phyloP scores from a whole-genome alignment of 2,329 filamentous ascomycete genomes.

The Trichoderma afroharzianum region DNA sequence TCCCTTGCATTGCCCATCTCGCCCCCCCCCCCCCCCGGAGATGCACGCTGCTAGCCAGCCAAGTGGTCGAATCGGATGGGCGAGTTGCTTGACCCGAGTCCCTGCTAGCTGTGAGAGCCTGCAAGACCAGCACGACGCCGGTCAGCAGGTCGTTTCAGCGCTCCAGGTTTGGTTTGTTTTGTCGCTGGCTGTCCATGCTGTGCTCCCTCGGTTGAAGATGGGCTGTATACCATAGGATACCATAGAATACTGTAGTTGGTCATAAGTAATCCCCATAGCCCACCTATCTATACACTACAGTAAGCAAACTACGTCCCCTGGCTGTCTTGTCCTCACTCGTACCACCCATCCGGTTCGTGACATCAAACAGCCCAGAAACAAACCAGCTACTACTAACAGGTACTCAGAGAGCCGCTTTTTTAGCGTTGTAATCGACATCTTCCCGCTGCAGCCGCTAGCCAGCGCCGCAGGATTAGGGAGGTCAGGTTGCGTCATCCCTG shows the following conservation, averaged over 20 bases:
- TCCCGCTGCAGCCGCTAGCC: constrained; percentile 13
- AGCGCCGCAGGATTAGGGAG: not conserved
- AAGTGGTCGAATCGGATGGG: constrained; percentile 13
- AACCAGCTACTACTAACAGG: too few species aligned
- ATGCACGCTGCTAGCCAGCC: not conserved
- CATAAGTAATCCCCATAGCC: not conserved
- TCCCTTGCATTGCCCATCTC: constrained; percentile 1
- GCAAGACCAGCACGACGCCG: not conserved
- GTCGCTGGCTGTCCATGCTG: not conserved
- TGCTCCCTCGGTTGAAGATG: not conserved
- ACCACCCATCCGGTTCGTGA: not conserved
- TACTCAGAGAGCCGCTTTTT: constrained; percentile 1
- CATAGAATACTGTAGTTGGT: not conserved
- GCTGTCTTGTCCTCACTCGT: not conserved
- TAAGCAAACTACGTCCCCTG: not conserved
- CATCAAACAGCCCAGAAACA: not conserved
- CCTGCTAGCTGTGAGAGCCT: constrained; percentile 1
- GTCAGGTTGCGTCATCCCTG: constrained; percentile 14
- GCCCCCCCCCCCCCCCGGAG: not conserved
- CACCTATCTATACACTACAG: too few species aligned
- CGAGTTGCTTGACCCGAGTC: not conserved
- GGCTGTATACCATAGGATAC: too few species aligned
- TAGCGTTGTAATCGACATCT: not conserved
- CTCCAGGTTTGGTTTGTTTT: not conserved
- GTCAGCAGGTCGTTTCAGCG: constrained; percentile 6